Evolutionary conservation across 768 basidiomycete genomes (phyloP), one percentile per base, ranked within the genome.

Genomic region (Naganishia onofrii): DNA sequence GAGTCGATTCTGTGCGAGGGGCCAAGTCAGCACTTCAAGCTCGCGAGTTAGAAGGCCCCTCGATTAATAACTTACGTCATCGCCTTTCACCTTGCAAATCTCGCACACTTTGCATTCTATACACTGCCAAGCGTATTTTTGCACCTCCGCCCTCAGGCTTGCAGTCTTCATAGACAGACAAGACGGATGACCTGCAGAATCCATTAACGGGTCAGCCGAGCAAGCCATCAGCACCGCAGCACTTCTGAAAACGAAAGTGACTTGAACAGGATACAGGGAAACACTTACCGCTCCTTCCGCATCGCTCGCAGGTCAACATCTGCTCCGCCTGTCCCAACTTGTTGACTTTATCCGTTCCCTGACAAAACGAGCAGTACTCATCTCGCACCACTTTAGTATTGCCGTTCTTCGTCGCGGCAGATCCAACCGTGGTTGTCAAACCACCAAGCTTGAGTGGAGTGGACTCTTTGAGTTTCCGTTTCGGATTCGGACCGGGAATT

Each of bases 61-160:
- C 15, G 8, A 42, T 80, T 76, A 66, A n/a, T 70, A 19, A 84
- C 92, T 82, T 82, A 95, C 94, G 81, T 93, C 92, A 80, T 92
- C 89, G 26, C 90, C 91, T 77, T 93, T 93, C 75, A 87, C 83
- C 54, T 85, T 82, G 78, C 94, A 97, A 68, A 92, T 83, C 82
- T 93, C 91, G 79, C 94, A 98, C 69, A 84, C 88, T 83, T 95
- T 96, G 83, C 94, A 96, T 73, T 93, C 91, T 42, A 88, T 85
- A 78, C 94, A 98, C 71, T 86, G 86, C 94, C 94, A 97, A 19
- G 85, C 83, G 78, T 94, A 94, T 31, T 84, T 84, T 68, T 85
- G 84, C 63, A 93, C 83, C n/a, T 85, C 83, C 48, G 65, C 66
- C 21, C 84, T 85, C 60, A 90, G 84, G 63, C 84, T 83, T 53